Evolutionary conservation across 805 yeast genomes (phyloP).

Genomic region (Barnettozyma pratensis): DNA sequence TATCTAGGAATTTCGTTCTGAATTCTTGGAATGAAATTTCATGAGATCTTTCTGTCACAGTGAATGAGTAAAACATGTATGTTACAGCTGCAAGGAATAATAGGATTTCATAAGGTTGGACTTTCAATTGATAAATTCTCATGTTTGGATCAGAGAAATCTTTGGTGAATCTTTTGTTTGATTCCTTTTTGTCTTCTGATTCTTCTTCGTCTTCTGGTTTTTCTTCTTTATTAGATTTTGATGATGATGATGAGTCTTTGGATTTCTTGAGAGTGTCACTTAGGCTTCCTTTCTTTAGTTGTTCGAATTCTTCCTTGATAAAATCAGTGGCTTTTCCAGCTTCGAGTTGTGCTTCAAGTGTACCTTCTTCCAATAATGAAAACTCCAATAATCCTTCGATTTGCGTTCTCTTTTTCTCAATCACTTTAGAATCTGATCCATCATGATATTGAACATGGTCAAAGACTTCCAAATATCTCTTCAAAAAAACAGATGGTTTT

Average conservation of each 20-base stretch:
- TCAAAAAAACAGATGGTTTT: constrained; percentile 15
- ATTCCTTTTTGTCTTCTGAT: not conserved
- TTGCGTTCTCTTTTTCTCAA: constrained; percentile 7
- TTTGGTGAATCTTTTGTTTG: constrained; percentile 20
- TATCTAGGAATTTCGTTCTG: constrained; percentile 65
- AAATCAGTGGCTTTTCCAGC: constrained; percentile 2
- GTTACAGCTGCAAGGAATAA: constrained; percentile 28
- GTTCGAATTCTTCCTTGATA: constrained; percentile 6
- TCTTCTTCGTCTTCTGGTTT: not conserved
- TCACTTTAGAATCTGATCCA: not conserved
- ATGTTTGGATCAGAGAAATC: constrained; percentile 28
- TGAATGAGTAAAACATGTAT: constrained; percentile 26
- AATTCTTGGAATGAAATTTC: constrained; percentile 93
- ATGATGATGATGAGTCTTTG: not conserved
- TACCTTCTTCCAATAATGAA: constrained; percentile 9
- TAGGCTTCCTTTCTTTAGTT: constrained; percentile 12
- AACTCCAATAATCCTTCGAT: constrained; percentile 12
- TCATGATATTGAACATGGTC: constrained; percentile 4
- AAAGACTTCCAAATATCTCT: constrained; percentile 11
- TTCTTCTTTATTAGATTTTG: constrained; percentile 4
- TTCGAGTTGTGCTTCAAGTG: constrained; percentile 6
- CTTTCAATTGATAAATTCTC: constrained; percentile 26
- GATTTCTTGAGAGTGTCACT: constrained; percentile 6
- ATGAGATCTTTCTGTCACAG: constrained; percentile 29
- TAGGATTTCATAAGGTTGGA: constrained; percentile 31